phyloP scores from a whole-genome alignment of 163 green algal species.

The Volvox carteri region DNA sequence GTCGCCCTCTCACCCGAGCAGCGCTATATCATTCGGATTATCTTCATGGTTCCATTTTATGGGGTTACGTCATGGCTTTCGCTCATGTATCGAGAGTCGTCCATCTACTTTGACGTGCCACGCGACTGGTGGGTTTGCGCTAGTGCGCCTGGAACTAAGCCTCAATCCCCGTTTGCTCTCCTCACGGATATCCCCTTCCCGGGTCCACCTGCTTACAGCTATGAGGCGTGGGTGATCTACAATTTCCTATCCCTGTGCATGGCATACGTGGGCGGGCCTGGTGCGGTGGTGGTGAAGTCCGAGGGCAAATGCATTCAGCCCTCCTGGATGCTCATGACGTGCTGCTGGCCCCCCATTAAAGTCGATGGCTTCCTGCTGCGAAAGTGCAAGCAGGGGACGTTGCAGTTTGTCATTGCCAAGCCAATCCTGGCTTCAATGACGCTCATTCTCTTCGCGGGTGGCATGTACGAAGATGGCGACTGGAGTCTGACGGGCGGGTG shows the following conservation, averaged over 20 bases:
- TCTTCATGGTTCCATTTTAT: conserved; percentile 99
- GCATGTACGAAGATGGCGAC: conserved; percentile 65
- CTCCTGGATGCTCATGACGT: conserved; percentile 89
- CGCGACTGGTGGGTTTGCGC: conserved; percentile 85
- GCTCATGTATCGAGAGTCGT: conserved; percentile 79
- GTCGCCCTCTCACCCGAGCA: conserved; percentile 60
- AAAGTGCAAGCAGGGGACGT: conserved; percentile 92
- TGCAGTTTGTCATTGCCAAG: conserved; percentile 99
- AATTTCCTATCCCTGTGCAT: conserved; percentile 97
- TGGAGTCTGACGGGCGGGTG: conserved; percentile 63
- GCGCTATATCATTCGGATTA: conserved; percentile 98
- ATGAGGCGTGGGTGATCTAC: conserved; percentile 99
- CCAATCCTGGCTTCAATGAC: conserved; percentile 90
- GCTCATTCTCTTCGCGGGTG: conserved; percentile 87
- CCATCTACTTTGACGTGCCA: conserved; percentile 94
- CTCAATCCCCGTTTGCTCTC: too few species aligned
- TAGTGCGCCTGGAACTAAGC: too few species aligned
- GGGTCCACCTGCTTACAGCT: conserved; percentile 78
- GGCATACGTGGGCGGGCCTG: conserved; percentile 95
- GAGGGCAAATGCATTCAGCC: conserved; percentile 89
- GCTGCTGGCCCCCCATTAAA: conserved; percentile 90
- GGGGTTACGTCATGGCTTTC: conserved; percentile 89
- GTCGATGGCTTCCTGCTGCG: conserved; percentile 93
- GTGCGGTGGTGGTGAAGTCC: conserved; percentile 89
- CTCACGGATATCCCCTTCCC: conserved; percentile 12